A percentile compares a stretch with the other conserved stretches of the same genome.
phyloP scores from a whole-genome alignment of 1,284 basidiomycete species.

The Tremellales sp. region DNA sequence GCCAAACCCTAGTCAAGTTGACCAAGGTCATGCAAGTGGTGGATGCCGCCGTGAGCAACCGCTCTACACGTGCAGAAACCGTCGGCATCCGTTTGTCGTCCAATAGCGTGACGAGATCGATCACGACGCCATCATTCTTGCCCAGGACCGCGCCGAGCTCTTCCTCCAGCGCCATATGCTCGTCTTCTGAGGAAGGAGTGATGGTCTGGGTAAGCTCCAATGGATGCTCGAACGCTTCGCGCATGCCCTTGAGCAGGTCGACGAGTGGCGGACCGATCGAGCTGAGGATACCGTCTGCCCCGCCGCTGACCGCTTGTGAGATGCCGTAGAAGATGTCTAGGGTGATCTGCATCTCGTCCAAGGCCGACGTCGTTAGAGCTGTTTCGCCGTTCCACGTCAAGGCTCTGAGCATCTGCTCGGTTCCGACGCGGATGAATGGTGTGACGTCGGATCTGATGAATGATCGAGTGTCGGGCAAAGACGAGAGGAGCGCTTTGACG shows the following conservation, averaged over 20 bases:
- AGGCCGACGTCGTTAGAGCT: conserved; percentile 62
- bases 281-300: conserved; percentile 56
- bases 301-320: conserved; percentile 50
- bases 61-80: conserved; percentile 63
- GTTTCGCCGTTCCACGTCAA: conserved; percentile 76
- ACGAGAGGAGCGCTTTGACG: conserved; percentile 65
- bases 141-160: conserved; percentile 59
- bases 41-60: conserved; percentile 64
- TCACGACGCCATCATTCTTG: conserved; percentile 21
- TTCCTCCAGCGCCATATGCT: conserved; percentile 54
- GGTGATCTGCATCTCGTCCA: conserved; percentile 77
- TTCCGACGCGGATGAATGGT: conserved; percentile 78
- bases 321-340: conserved; percentile 70
- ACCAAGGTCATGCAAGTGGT: conserved; percentile 67
- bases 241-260: conserved; percentile 76
- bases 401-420: conserved; percentile 69
- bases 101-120: conserved; percentile 55
- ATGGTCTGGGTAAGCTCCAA: conserved; percentile 75
- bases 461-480: conserved; percentile 53
- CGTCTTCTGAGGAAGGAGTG: conserved; percentile 74
- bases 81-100: conserved; percentile 66
- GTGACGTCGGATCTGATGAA: conserved; percentile 83
- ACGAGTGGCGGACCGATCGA: conserved; percentile 65
- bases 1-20: conserved; percentile 65
- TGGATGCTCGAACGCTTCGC: conserved; percentile 85